A percentile compares a stretch with the other conserved stretches of the same genome.
Conservation (phyloP, 1,139 yeast genomes). For the Saccharomycopsis hybrid region DNA sequence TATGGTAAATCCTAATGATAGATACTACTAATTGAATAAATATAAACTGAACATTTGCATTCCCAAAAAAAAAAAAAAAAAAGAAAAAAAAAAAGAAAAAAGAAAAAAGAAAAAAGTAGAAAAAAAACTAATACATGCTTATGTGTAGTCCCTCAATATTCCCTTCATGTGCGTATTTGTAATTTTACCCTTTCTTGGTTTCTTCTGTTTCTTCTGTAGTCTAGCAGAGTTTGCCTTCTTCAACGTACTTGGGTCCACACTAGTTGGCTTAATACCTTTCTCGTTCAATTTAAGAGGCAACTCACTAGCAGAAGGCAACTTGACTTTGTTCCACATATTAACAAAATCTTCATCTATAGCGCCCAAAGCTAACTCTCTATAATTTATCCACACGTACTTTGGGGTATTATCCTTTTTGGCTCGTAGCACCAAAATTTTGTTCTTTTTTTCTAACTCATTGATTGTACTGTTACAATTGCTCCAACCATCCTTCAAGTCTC, state of each 20-base stretch:
- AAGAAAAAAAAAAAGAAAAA: too few relatives aligned
- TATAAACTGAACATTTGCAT: too few relatives aligned
- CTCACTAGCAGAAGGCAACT: constrained; percentile 75
- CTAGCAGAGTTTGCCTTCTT: constrained; percentile 45
- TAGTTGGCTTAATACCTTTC: constrained; percentile 89
- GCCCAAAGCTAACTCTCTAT: constrained; percentile 61
- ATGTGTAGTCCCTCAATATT: constrained; percentile 72
- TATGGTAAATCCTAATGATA: neutral
- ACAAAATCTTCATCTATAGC: constrained; percentile 79
- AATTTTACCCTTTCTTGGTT: constrained; percentile 86
- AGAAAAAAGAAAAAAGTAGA: neutral
- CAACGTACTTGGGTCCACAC: constrained; percentile 89
- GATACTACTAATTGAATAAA: neutral
- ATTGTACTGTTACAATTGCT: constrained; percentile 79
- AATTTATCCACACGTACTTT: constrained; percentile 85
- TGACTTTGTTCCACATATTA: constrained; percentile 70
- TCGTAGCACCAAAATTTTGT: constrained; percentile 73
- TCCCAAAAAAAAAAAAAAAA: too few relatives aligned
- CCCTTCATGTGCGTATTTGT: constrained; percentile 97
- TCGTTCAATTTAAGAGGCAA: constrained; percentile 73
- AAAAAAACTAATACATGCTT: neutral
- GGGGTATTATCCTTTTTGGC: constrained; percentile 93
- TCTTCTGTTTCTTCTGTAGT: constrained; percentile 77
- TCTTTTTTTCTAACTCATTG: constrained; percentile 66
- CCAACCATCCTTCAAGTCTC: constrained; percentile 96